Percentiles rank a stretch among this genome's conserved stretches.
Evolutionary conservation across 164 flowering plant genomes (phyloP).

Genomic region (Magnolia sinica): DNA sequence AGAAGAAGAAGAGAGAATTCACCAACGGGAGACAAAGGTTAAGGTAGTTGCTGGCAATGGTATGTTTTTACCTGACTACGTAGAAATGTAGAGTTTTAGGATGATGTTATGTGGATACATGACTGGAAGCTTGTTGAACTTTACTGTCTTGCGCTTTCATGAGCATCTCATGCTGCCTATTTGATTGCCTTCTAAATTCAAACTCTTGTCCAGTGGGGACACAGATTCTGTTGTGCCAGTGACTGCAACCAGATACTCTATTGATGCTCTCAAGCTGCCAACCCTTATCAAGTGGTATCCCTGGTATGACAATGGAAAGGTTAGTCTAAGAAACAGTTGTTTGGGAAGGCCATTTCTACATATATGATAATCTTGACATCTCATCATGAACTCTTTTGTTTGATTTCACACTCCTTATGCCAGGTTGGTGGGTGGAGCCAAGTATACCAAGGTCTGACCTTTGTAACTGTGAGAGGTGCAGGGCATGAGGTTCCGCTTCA

Average conservation of each 20-base stretch:
- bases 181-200: slow-evolving; percentile 5
- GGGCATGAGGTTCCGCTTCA: slow-evolving; percentile 98
- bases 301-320: slow-evolving; percentile 87
- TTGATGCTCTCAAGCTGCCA: slow-evolving; percentile 79
- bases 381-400: not conserved
- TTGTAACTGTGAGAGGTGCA: slow-evolving; percentile 83
- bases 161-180: not conserved
- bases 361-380: not conserved
- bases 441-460: slow-evolving; percentile 80
- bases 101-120: not conserved
- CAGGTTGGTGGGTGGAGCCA: slow-evolving; percentile 99
- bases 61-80: not conserved
- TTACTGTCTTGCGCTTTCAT: not conserved
- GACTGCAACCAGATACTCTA: slow-evolving; percentile 84
- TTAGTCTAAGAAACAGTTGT: slow-evolving; percentile 24
- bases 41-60: not conserved
- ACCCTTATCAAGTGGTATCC: slow-evolving; percentile 76
- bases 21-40: too few species aligned
- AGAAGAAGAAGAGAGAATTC: too few species aligned
- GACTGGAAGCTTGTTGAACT: not conserved
- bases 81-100: not conserved
- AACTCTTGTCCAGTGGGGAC: slow-evolving; percentile 67
- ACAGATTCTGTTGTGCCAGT: slow-evolving; percentile 93
- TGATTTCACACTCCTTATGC: not conserved
- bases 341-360: not conserved